Evolutionary conservation across 805 yeast genomes (phyloP).

Genomic region (Hanseniaspora nectarophila): DNA sequence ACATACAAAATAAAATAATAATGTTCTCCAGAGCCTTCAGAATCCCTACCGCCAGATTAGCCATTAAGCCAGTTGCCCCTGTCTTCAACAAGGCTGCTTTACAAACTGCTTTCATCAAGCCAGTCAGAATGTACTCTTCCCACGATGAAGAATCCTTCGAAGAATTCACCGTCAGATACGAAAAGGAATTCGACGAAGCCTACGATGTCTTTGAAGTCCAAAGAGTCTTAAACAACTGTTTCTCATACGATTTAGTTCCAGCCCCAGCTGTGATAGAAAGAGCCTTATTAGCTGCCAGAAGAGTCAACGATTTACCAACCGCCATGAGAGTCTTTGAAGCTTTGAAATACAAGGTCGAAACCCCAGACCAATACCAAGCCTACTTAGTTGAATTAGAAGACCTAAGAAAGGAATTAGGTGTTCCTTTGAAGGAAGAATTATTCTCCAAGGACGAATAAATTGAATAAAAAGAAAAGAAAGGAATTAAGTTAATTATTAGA

Average conservation of each 20-base stretch:
- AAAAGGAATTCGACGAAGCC: slow-evolving; percentile 91
- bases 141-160: slow-evolving; percentile 89
- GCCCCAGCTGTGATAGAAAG: slow-evolving; percentile 92
- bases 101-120: slow-evolving; percentile 15
- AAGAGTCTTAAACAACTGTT: slow-evolving; percentile 94
- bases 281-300: slow-evolving; percentile 95
- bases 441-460: slow-evolving; percentile 31
- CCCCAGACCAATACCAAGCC: slow-evolving; percentile 84
- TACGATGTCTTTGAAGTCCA: slow-evolving; percentile 78
- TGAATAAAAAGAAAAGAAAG: neutral
- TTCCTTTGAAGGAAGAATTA: slow-evolving; percentile 84
- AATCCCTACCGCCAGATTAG: slow-evolving; percentile 18
- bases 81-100: slow-evolving; percentile 11
- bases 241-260: slow-evolving; percentile 96
- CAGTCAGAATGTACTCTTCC: slow-evolving; percentile 59
- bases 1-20: neutral
- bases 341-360: slow-evolving; percentile 89
- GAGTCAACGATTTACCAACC: slow-evolving; percentile 97
- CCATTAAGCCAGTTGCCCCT: slow-evolving; percentile 16
- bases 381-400: slow-evolving; percentile 90
- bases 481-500: neutral
- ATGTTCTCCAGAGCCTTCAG: slow-evolving; percentile 23
- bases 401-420: slow-evolving; percentile 82
- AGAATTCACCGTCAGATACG: slow-evolving; percentile 83
- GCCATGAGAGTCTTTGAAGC: slow-evolving; percentile 98